These are phyloP conservation scores for Remersonia thermophila DNA, from an alignment of 2,329 filamentous ascomycete genomes.

Conservation along the genomic window DNA sequence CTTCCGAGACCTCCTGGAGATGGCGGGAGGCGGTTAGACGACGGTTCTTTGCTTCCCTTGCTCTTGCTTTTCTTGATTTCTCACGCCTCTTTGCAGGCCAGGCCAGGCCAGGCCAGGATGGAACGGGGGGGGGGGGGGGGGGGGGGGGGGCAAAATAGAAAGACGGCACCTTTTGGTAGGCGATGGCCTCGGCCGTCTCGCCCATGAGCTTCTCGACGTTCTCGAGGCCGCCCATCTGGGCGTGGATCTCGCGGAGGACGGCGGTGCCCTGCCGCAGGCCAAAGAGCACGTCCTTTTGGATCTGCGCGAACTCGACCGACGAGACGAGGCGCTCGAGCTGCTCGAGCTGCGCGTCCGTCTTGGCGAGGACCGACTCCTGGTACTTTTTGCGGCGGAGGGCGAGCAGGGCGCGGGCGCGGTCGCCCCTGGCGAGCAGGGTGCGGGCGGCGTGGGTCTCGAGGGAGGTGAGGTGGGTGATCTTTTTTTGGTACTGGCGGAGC, in stretches of 20 bases:
- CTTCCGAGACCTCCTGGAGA: slow-evolving; percentile 73
- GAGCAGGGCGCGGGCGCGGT: slow-evolving; percentile 71
- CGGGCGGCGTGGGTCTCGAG: slow-evolving; percentile 79
- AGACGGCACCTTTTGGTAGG: slow-evolving; percentile 66
- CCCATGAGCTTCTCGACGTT: slow-evolving; percentile 92
- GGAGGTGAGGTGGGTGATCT: slow-evolving; percentile 73
- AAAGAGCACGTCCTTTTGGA: slow-evolving; percentile 92
- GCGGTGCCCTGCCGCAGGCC: slow-evolving; percentile 83
- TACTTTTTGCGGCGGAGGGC: slow-evolving; percentile 93
- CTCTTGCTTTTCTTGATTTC: too few species aligned
- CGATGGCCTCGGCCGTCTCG: slow-evolving; percentile 78
- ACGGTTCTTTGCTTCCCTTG: too few species aligned
- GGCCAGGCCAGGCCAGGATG: too few species aligned
- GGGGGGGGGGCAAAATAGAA: too few species aligned
- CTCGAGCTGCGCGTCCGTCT: slow-evolving; percentile 88
- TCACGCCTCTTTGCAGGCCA: too few species aligned
- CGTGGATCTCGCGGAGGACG: slow-evolving; percentile 82
- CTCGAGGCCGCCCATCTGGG: slow-evolving; percentile 91
- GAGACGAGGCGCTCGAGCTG: slow-evolving; percentile 81
- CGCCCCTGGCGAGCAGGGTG: slow-evolving; percentile 66
- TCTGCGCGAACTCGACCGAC: slow-evolving; percentile 87
- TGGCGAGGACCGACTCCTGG: slow-evolving; percentile 76
- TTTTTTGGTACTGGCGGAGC: slow-evolving; percentile 88
- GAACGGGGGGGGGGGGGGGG: too few species aligned
- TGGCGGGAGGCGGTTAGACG: not conserved